A percentile compares a stretch with the other conserved stretches of the same genome.
Conservation (phyloP, 352 stramenopile species). For the Globisporangium nodosum region DNA sequence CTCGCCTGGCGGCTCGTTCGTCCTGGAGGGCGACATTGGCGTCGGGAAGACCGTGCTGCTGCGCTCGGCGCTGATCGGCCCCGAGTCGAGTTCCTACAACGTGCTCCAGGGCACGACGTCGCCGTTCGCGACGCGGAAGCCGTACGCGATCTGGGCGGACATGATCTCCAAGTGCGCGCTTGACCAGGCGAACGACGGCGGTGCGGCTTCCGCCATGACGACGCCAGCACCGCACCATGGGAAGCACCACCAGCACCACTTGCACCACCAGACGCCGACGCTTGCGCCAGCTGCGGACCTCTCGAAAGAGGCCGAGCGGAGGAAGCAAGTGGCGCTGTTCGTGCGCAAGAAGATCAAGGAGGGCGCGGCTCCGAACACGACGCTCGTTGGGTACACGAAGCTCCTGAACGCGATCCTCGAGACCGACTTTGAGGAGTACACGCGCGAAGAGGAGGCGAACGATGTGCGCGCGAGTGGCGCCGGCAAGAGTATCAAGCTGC, state of each 20-base stretch:
- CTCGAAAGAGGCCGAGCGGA: slow-evolving; percentile 30
- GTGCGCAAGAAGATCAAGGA: slow-evolving; percentile 58
- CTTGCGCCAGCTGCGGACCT: slow-evolving; percentile 10
- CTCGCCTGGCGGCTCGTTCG: slow-evolving; percentile 54
- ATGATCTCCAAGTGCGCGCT: slow-evolving; percentile 63
- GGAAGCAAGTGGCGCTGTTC: slow-evolving; percentile 51
- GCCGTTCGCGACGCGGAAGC: slow-evolving; percentile 66
- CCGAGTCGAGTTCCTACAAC: slow-evolving; percentile 42
- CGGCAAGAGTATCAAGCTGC: slow-evolving; percentile 15
- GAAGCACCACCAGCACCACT: neutral
- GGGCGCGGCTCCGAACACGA: slow-evolving; percentile 63
- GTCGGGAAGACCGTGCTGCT: slow-evolving; percentile 81
- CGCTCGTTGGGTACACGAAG: slow-evolving; percentile 45
- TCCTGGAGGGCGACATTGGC: slow-evolving; percentile 81
- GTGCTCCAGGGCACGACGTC: slow-evolving; percentile 69
- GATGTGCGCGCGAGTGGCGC: slow-evolving; percentile 2
- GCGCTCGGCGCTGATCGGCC: slow-evolving; percentile 44
- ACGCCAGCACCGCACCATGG: neutral
- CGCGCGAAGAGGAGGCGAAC: slow-evolving; percentile 17
- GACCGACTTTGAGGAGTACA: slow-evolving; percentile 60
- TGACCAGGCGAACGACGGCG: slow-evolving; percentile 12
- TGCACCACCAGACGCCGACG: neutral
- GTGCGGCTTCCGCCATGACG: neutral
- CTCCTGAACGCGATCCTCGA: slow-evolving; percentile 65
- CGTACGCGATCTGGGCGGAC: slow-evolving; percentile 78